Evolutionary conservation across 371 early-diverging fungal species (phyloP).

Genomic region (Mortierella sp.): DNA sequence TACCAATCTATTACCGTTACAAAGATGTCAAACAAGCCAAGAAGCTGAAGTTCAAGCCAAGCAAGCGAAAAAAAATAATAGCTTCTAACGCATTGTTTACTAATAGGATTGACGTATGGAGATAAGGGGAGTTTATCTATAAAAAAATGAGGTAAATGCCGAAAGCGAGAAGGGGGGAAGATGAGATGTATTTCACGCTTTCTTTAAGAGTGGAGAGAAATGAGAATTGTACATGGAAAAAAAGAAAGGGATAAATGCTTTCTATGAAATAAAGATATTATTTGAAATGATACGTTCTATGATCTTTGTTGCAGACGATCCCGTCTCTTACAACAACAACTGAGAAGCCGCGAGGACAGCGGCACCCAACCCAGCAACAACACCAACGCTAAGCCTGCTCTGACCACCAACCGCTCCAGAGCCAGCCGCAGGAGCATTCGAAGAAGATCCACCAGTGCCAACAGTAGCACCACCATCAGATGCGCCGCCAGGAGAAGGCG

Average conservation of each 20-base stretch:
- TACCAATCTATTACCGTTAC: no score
- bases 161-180: no score
- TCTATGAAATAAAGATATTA: slow-evolving; percentile 4
- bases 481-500: background rate
- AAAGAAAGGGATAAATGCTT: background rate
- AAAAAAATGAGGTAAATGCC: background rate
- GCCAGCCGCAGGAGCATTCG: background rate
- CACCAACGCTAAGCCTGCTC: background rate
- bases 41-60: no score
- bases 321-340: slow-evolving; percentile 19
- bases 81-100: no score
- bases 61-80: no score
- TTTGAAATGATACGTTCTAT: background rate
- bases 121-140: background rate
- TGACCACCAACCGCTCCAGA: background rate
- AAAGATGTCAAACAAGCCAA: no score
- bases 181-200: background rate
- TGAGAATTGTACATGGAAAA: background rate
- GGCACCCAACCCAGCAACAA: slow-evolving; percentile 22
- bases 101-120: no score
- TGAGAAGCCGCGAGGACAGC: slow-evolving; percentile 23
- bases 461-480: background rate
- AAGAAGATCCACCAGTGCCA: background rate
- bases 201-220: background rate
- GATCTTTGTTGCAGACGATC: background rate